These are phyloP conservation scores for Ambrosia artemisiifolia DNA, from an alignment of 129 eudicot species.

Conservation along the genomic window DNA sequence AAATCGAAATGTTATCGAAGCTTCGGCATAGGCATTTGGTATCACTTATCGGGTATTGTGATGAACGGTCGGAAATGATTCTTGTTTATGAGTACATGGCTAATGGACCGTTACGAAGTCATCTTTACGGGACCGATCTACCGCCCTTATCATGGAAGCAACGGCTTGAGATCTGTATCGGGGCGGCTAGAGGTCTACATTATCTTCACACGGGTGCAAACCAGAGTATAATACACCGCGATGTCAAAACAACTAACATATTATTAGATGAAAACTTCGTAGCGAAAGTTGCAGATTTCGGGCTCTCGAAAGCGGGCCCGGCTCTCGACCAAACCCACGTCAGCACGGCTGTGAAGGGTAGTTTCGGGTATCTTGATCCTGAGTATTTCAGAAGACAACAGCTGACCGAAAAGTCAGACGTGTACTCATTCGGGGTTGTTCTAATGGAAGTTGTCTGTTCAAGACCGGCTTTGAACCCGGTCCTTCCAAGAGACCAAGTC, in stretches of 20 bases:
- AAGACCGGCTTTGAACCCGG: constrained; percentile 69
- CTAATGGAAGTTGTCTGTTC: constrained; percentile 74
- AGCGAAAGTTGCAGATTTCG: constrained; percentile 79
- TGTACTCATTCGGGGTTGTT: constrained; percentile 65
- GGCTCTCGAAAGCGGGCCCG: constrained; percentile 78
- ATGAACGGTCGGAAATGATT: constrained; percentile 73
- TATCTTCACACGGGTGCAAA: constrained; percentile 82
- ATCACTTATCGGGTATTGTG: constrained; percentile 73
- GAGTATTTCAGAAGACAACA: constrained; percentile 37
- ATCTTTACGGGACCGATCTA: constrained; percentile 53
- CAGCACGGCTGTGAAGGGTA: constrained; percentile 71
- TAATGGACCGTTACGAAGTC: constrained; percentile 72
- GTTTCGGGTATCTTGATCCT: constrained; percentile 41
- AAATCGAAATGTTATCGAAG: constrained; percentile 71
- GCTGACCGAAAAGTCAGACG: constrained; percentile 27
- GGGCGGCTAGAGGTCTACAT: constrained; percentile 79
- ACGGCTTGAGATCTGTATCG: constrained; percentile 64
- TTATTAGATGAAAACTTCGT: constrained; percentile 68
- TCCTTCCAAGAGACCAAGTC: constrained; percentile 74
- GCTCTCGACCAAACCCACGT: constrained; percentile 80
- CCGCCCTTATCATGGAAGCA: constrained; percentile 67
- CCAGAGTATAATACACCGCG: constrained; percentile 68
- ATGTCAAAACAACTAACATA: constrained; percentile 77
- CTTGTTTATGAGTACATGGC: constrained; percentile 79
- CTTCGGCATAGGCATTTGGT: constrained; percentile 75